Evolutionary conservation across 805 yeast species (phyloP), one percentile per base, ranked within the genome.

Genomic region (Kodamaea hsintzibuensis): DNA sequence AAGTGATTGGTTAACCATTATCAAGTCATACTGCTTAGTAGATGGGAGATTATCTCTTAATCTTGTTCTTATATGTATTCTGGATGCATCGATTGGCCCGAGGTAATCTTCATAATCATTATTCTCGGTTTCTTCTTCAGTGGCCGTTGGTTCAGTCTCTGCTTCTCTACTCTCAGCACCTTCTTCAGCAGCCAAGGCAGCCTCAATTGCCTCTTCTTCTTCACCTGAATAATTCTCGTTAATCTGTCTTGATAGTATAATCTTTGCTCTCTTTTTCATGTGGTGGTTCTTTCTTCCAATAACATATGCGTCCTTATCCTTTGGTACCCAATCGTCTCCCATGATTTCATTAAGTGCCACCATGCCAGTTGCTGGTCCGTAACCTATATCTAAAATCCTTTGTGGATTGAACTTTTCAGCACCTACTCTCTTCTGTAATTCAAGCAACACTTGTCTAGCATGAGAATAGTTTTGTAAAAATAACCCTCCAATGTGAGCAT

Each of bases 281-380:
- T 84, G 86, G 42, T 58, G 59, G 51, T 70, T 74, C 39, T 60
- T 73, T 42, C 82, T 70, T 1, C 97, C 95, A 16, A 85, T 74
- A 14, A 92, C 79, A 19, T 86, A 88, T 0, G 89, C 84, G 40
- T 89, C 91, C 61, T 89, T 89, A 12, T 74, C 72, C 16, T 71
- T 72, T 0, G 96, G 91, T 16, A 70, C 66, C 71, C 81, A 88
- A 0, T 79, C 79, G 2, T 78, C 78, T 0, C 89, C 91, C 84
- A 90, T 82, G 1, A 92, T 62, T 62, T 91, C 97, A 64, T 92
- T 90, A 50, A 91, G 73, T 0, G 96, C 98, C 13, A 92, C 71
- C 76, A 95, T 84, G 1, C 98, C 98, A 0, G 96, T 86, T 1
- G 91, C 93, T 0, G 99, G 98, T 0, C 99, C 98, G 64, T 80